phyloP scores from a whole-genome alignment of 2,329 filamentous ascomycete genomes.

The Ascochyta viciae-villosae region DNA sequence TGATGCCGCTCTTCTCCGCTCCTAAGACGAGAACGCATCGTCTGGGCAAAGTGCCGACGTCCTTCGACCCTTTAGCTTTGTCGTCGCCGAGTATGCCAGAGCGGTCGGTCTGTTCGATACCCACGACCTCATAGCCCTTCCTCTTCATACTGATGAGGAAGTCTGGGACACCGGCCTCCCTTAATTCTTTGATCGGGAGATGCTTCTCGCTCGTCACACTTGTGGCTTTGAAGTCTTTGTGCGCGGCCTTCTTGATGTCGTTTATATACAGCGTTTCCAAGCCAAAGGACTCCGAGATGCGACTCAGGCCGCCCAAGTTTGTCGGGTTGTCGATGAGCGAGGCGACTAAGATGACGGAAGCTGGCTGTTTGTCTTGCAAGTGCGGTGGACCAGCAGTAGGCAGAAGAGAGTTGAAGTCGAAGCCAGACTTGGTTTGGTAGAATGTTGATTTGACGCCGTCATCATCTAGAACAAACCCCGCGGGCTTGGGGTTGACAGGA shows the following conservation, averaged over 20 bases:
- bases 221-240: conserved; percentile 59
- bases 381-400: conserved; percentile 26
- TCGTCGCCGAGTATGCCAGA: conserved; percentile 53
- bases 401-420: conserved; percentile 44
- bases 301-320: conserved; percentile 59
- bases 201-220: conserved; percentile 59
- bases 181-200: conserved; percentile 53
- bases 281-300: conserved; percentile 61
- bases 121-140: conserved; percentile 60
- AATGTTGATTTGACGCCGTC: conserved; percentile 31
- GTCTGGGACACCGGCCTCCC: conserved; percentile 37
- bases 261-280: conserved; percentile 55
- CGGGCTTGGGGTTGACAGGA: conserved; percentile 8
- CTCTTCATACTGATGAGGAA: conserved; percentile 53
- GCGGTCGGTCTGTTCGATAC: conserved; percentile 62
- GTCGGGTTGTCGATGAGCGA: conserved; percentile 59
- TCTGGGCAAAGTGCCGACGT: conserved; percentile 42
- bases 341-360: conserved; percentile 56
- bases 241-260: conserved; percentile 49
- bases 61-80: conserved; percentile 15
- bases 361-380: conserved; percentile 30
- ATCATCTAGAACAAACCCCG: conserved; percentile 8
- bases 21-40: conserved; percentile 58
- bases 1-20: conserved; percentile 60
- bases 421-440: conserved; percentile 62